A percentile compares a stretch with the other conserved stretches of the same genome.
Evolutionary conservation across 805 yeast genomes (phyloP).

Genomic region (Lipomyces yamadae): DNA sequence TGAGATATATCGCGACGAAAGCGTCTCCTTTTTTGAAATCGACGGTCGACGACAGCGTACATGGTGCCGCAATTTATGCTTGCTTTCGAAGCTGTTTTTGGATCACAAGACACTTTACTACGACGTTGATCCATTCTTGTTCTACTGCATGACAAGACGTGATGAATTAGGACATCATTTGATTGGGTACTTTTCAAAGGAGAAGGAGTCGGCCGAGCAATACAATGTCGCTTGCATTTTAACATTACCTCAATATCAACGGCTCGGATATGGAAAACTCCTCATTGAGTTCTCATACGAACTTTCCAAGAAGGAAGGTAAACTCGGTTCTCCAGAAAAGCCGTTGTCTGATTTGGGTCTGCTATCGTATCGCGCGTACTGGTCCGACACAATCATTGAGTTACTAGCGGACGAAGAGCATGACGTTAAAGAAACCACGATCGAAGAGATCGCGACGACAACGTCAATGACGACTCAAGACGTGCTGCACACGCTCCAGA

Average conservation of each 20-base stretch:
- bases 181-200: slow-evolving; percentile 96
- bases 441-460: slow-evolving; percentile 83
- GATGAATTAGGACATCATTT: slow-evolving; percentile 93
- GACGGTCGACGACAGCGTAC: slow-evolving; percentile 96
- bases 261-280: slow-evolving; percentile 91
- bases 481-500: slow-evolving; percentile 89
- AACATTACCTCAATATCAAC: slow-evolving; percentile 94
- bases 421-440: slow-evolving; percentile 55
- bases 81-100: slow-evolving; percentile 83
- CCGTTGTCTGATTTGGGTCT: slow-evolving; percentile 95
- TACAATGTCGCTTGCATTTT: slow-evolving; percentile 97
- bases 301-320: slow-evolving; percentile 82
- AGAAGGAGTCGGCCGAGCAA: slow-evolving; percentile 92
- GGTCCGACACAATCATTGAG: slow-evolving; percentile 89
- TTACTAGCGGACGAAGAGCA: slow-evolving; percentile 53
- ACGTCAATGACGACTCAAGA: slow-evolving; percentile 98
- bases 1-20: slow-evolving; percentile 91
- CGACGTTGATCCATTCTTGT: slow-evolving; percentile 96
- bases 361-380: slow-evolving; percentile 88
- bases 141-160: slow-evolving; percentile 91
- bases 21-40: slow-evolving; percentile 93
- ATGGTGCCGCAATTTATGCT: slow-evolving; percentile 95
- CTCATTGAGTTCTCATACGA: slow-evolving; percentile 93
- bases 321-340: slow-evolving; percentile 95
- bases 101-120: slow-evolving; percentile 97